Percentiles rank a stretch among this genome's conserved stretches.
Conservation (phyloP, 2,329 filamentous ascomycete species). For the Aspergillus tanneri region DNA sequence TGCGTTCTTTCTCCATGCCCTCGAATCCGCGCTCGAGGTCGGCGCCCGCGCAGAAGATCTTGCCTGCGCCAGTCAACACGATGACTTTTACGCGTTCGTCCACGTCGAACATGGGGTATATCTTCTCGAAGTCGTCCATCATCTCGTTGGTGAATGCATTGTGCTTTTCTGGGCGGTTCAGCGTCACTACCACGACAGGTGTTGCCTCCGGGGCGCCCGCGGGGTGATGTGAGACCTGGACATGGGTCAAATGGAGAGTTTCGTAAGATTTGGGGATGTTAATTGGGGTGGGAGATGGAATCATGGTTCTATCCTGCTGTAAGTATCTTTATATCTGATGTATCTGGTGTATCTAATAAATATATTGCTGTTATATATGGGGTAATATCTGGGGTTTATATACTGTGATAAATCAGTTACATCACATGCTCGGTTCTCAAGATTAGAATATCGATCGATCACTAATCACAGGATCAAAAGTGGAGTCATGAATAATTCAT, state of each 20-base stretch:
- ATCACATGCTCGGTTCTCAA: neutral
- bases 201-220: slow-evolving; percentile 48
- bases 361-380: too few relatives aligned
- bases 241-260: slow-evolving; percentile 26
- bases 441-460: neutral
- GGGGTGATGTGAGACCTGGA: slow-evolving; percentile 36
- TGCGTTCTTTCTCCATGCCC: slow-evolving; percentile 38
- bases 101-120: slow-evolving; percentile 44
- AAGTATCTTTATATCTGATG: neutral
- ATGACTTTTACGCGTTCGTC: slow-evolving; percentile 56
- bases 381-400: too few relatives aligned
- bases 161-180: slow-evolving; percentile 55
- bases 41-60: slow-evolving; percentile 51
- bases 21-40: slow-evolving; percentile 54
- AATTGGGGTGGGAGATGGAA: slow-evolving; percentile 7
- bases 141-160: slow-evolving; percentile 56
- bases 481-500: too few relatives aligned
- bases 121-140: slow-evolving; percentile 44
- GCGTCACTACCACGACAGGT: slow-evolving; percentile 47
- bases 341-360: neutral
- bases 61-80: slow-evolving; percentile 52
- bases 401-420: too few relatives aligned
- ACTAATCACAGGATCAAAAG: too few relatives aligned
- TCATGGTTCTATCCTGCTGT: neutral
- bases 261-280: slow-evolving; percentile 32